Base-by-base conservation (phyloP, 805 yeast species). In the Lachancea thermotolerans region DNA sequence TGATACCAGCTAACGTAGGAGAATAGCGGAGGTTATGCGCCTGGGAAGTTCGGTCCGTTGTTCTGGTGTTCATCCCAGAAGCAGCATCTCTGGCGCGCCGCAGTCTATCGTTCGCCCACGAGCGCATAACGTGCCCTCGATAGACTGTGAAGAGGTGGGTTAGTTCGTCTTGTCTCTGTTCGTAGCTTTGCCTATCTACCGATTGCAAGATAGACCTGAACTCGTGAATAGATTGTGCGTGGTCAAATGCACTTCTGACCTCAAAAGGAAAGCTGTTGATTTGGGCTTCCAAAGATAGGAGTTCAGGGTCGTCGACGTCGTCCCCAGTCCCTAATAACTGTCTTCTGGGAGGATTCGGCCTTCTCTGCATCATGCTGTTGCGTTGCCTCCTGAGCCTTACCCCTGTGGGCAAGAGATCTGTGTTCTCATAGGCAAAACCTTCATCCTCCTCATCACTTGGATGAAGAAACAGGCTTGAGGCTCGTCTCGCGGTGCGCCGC, bases 211-310 rank as follows among this genome's bases (percentile, higher is more conserved):
- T 55, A 2, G 55, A 45, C 31, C 49, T 37, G 35, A 59, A 59
- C 33, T 57, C 60, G 28, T 50, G 50, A 16, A 56, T 33, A 11
- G 58, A 50, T 27, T 51, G 52, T 3, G 63, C 58, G 38, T 53
- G 56, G 31, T 48, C 51, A 37, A 59, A 59, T 9, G 58, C 56
- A 43, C 56, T 50, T n/a, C 55, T 45, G 6, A 59, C 52, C 28
- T 52, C 49, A 2, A 49, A 56, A 1, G 60, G 56, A 31, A 50
- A 54, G 2, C 42, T 31, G 17, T 49, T 44, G 3, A 59, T 52
- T 27, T 56, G 47, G 14, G 40, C 32, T 42, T 53, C 47, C 6
- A 58, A 38, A 16, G 38, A 40, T 12, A 51, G 43, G 15, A 55
- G 25, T 12, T 35, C 42, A 2, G 58, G 53, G 35, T 48, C 47